Base-by-base conservation (phyloP, 2,329 filamentous ascomycete genomes). In the Neurospora sp. region DNA sequence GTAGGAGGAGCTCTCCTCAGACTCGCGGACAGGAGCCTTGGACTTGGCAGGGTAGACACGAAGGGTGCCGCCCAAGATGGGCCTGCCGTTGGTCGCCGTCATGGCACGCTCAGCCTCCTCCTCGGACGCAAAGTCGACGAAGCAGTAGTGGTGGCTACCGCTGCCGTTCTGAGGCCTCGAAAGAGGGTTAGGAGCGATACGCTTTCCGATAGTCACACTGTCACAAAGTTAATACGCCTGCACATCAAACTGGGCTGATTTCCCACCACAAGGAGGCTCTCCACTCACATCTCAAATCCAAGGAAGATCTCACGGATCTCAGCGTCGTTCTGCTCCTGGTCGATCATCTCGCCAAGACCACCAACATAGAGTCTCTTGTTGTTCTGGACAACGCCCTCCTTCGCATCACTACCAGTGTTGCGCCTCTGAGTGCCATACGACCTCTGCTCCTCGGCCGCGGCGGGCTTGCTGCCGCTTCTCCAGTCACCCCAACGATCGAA, bases 71-170 rank as follows among this genome's bases (percentile, higher is more conserved):
- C 71, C 72, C 19, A 70, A 33, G 15, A 72, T 17, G 1, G 73
- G 65, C 37, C 73, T 74, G 1, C 80, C 80, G 68, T 82, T 75
- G 12, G 87, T 71, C 1, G 79, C 79, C 8, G 81, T 75, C 70
- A 86, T 81, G 28, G 87, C 88, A 10, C 78, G 78, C 40, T 83
- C 77, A 0, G 86, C 87, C 72, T 89, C 85, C 68, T 87, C 83
- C 0, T 79, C 76, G 6, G 82, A 86, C 66, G 80, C 81, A 69
- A 91, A 84, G 74, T 91, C 88, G n/a, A 91, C 86, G 71, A 90
- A 91, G 74, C 87, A 87, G 77, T 88, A 90, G 78, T 90, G 85
- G 75, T 88, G 83, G 72, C 87, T 84, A 38, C 86, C 87, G 72
- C 87, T 84, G 38, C 86, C 87, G 0, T 82, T 80, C 52, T 82